Conservation (phyloP, 139 green algal genomes). For the Chlamydomonas incerta region DNA sequence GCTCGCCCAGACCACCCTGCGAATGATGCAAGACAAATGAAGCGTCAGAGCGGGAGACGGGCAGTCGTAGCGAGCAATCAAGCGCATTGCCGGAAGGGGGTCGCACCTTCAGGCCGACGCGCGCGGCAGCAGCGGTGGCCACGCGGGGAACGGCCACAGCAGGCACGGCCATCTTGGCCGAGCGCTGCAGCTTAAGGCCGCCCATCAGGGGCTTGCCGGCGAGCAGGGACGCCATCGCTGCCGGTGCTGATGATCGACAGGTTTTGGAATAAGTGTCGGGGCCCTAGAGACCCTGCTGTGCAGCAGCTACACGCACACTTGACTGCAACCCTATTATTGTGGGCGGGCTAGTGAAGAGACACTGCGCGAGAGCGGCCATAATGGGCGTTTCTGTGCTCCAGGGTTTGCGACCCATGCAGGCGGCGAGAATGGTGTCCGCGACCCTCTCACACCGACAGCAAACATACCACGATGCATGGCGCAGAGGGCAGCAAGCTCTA, state of each 20-base stretch:
- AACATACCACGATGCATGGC: too few species aligned
- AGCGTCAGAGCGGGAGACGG: background rate
- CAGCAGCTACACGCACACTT: background rate
- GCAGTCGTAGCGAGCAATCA: background rate
- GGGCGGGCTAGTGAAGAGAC: too few species aligned
- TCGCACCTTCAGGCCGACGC: constrained; percentile 30
- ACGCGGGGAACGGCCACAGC: constrained; percentile 17
- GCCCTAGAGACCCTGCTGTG: background rate
- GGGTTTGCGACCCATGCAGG: too few species aligned
- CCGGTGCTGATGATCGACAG: background rate
- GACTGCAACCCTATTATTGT: background rate
- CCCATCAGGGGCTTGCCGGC: constrained; percentile 34
- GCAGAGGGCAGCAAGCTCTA: too few species aligned
- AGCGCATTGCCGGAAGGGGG: background rate
- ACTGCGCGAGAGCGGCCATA: too few species aligned
- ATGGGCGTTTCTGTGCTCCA: too few species aligned
- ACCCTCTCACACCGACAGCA: too few species aligned
- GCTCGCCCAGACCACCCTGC: constrained; percentile 21
- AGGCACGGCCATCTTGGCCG: constrained; percentile 21
- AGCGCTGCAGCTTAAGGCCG: constrained; percentile 20
- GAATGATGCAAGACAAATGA: background rate
- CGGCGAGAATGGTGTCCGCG: too few species aligned
- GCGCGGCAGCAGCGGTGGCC: background rate
- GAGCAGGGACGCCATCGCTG: background rate
- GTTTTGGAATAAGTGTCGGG: too few species aligned